phyloP scores from a whole-genome alignment of 331 rosid species.

The Stylosanthes scabra region DNA sequence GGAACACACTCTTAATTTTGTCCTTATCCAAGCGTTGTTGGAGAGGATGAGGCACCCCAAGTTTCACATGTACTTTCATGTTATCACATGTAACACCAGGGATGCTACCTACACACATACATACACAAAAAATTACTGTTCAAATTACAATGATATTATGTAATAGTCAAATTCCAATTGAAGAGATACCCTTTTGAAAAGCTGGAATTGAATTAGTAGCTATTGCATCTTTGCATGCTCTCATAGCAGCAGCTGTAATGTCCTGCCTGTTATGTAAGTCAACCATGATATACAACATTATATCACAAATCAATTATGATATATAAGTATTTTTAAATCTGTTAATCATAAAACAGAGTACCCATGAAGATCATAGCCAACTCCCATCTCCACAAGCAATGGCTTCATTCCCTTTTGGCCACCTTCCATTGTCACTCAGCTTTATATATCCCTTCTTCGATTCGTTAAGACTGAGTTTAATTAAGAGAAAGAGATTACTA shows the following conservation, averaged over 20 bases:
- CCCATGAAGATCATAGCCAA: slow-evolving; percentile 87
- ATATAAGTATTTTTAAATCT: neutral
- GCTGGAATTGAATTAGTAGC: slow-evolving; percentile 85
- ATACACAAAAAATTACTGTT: slow-evolving; percentile 9
- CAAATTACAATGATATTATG: neutral
- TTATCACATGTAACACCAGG: slow-evolving; percentile 41
- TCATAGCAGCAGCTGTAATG: slow-evolving; percentile 81
- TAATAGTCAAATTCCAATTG: neutral
- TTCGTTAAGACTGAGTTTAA: neutral
- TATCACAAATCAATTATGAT: neutral
- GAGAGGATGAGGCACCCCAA: slow-evolving; percentile 46
- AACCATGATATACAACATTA: neutral
- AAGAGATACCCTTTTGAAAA: slow-evolving; percentile 64
- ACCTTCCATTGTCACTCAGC: slow-evolving; percentile 54
- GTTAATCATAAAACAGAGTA: slow-evolving; percentile 15
- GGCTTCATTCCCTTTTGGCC: slow-evolving; percentile 58
- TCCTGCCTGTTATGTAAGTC: slow-evolving; percentile 58
- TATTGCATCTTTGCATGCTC: slow-evolving; percentile 86
- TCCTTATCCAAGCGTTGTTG: slow-evolving; percentile 38
- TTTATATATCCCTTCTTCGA: slow-evolving; percentile 20
- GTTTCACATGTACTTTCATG: slow-evolving; percentile 42
- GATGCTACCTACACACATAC: slow-evolving; percentile 29
- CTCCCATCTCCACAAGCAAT: slow-evolving; percentile 88
- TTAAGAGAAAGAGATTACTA: neutral
- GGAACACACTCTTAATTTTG: slow-evolving; percentile 39